These are phyloP conservation scores for Leishmania major DNA, from an alignment of 208 protist genomes.

Conservation along the genomic window DNA sequence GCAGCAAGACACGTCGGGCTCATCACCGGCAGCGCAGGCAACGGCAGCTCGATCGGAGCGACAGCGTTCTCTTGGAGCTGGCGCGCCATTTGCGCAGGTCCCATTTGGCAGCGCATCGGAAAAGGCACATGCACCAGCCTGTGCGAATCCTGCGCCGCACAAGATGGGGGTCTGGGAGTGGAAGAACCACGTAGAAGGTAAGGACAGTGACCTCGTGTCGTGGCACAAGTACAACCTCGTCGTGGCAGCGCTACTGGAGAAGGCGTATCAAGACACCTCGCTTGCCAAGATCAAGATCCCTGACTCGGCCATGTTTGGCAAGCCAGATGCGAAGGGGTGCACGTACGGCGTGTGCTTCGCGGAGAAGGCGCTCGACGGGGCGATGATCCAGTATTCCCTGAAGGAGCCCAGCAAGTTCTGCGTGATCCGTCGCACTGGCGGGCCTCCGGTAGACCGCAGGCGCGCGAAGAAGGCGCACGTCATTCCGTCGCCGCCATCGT, in stretches of 20 bases:
- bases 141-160: not conserved
- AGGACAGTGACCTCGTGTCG: slow-evolving; percentile 36
- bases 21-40: not conserved
- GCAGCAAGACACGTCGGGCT: not conserved
- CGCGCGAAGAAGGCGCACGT: slow-evolving; percentile 28
- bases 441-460: slow-evolving; percentile 27
- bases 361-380: slow-evolving; percentile 38
- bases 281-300: slow-evolving; percentile 34
- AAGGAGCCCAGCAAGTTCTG: slow-evolving; percentile 40
- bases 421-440: slow-evolving; percentile 43
- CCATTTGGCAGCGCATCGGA: slow-evolving; percentile 6
- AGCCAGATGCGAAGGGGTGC: not conserved
- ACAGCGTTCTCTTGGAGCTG: not conserved
- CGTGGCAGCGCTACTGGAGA: slow-evolving; percentile 53
- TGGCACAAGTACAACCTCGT: slow-evolving; percentile 58
- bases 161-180: slow-evolving; percentile 59
- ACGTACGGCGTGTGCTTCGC: slow-evolving; percentile 70
- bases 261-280: slow-evolving; percentile 36
- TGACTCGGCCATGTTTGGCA: slow-evolving; percentile 35
- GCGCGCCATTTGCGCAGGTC: slow-evolving; percentile 12
- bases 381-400: slow-evolving; percentile 63
- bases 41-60: slow-evolving; percentile 3
- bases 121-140: not conserved
- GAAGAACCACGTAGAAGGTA: slow-evolving; percentile 47
- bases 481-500: slow-evolving; percentile 35